Evolutionary conservation across 352 stramenopile genomes (phyloP), one percentile per base, ranked within the genome.

Genomic region (Globisporangium apiculatum): DNA sequence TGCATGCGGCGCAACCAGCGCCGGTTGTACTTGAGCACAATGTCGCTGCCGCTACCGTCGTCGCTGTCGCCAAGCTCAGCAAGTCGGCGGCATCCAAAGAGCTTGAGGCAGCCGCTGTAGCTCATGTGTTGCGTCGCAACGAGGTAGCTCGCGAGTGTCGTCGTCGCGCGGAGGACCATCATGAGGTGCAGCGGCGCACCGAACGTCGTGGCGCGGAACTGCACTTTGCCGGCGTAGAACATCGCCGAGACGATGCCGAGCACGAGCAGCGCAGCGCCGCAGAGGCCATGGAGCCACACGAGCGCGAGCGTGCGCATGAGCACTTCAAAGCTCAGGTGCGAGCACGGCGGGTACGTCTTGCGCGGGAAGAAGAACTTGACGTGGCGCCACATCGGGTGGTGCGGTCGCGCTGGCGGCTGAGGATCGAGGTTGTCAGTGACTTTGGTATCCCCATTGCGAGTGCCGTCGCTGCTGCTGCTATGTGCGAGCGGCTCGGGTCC

Each of bases 281-380:
- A 77, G n/a, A 89, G 12, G 0, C 79, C 62, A 41, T 92, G 79
- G 48, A 92, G 73, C 79, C 79, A 92, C 24, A 87, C 65, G 6
- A 92, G 58, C 12, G 77, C 67, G 3, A 92, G 56, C 18, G 86
- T 73, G 35, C 83, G 80, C 53, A 88, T 79, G 42, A 92, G 63
- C 48, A 90, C 75, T 62, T 89, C 80, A 46, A 86, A 74, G 64
- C 79, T 89, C 48, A 92, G 60, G 17, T 86, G 57, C 5, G 65
- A 67, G 15, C 71, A 71, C n/a, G 66, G 73, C 0, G 82, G 82
- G 10, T 88, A 54, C 15, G 77, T 89, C 53, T 86, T 87, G 51
- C 79, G 74, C 0, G 82, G 82, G 52, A 90, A 88, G 50, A 89
- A 71, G 55, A 75, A 86, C 47, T 83, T 84, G 12, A 84, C 40